Conservation (phyloP, 768 basidiomycete species). For the Serendipita indica region DNA sequence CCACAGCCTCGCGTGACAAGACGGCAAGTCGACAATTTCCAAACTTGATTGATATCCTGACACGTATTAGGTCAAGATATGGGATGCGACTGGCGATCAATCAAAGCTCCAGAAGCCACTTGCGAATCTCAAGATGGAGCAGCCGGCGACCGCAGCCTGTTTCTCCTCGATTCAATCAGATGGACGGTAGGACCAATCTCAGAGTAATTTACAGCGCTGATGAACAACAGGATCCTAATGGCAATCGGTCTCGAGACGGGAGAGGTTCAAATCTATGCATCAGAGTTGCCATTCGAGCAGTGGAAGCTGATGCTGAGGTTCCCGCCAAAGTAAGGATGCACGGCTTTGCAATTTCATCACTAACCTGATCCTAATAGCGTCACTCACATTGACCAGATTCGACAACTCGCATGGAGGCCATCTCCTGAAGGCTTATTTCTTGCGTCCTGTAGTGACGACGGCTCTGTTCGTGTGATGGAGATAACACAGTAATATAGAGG, state of each 20-base stretch:
- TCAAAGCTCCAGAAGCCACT: slow-evolving; percentile 37
- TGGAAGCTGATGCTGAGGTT: slow-evolving; percentile 38
- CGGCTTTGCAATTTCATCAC: background rate
- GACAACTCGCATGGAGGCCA: slow-evolving; percentile 69
- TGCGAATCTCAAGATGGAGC: slow-evolving; percentile 49
- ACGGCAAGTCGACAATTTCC: slow-evolving; percentile 36
- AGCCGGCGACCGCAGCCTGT: slow-evolving; percentile 74
- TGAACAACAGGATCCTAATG: slow-evolving; percentile 33
- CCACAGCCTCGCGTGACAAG: slow-evolving; percentile 90
- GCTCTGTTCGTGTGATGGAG: slow-evolving; percentile 64
- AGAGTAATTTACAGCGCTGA: background rate
- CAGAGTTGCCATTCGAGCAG: slow-evolving; percentile 21
- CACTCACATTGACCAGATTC: slow-evolving; percentile 65
- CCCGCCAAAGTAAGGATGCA: slow-evolving; percentile 33
- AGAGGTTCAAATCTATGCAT: slow-evolving; percentile 46
- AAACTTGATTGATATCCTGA: slow-evolving; percentile 5
- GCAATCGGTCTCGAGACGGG: slow-evolving; percentile 82
- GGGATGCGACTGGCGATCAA: slow-evolving; percentile 33
- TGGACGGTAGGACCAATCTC: slow-evolving; percentile 27
- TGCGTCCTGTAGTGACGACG: slow-evolving; percentile 86
- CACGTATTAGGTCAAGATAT: slow-evolving; percentile 59
- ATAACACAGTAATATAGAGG: background rate
- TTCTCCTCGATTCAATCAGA: slow-evolving; percentile 31
- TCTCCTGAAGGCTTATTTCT: slow-evolving; percentile 31
- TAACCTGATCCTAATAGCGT: slow-evolving; percentile 27